Conservation (phyloP, 1,284 basidiomycete species). For the Cryptococcus depauperatus region DNA sequence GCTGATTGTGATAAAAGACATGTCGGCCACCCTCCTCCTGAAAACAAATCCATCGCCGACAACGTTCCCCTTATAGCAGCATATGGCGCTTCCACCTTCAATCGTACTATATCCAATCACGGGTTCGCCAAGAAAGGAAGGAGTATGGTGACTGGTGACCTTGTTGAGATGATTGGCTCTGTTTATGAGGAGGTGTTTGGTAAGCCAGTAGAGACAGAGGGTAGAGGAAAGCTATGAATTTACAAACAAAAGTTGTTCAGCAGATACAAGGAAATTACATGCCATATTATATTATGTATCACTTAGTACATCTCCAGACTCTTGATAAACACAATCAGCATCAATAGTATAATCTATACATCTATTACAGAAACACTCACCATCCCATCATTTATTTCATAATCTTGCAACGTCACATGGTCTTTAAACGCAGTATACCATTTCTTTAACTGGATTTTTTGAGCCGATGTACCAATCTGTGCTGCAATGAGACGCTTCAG, state of each 20-base stretch:
- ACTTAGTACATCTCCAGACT: slow-evolving; percentile 80
- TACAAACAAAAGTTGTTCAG: slow-evolving; percentile 4
- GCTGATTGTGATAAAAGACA: slow-evolving; percentile 10
- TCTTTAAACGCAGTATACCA: slow-evolving; percentile 94
- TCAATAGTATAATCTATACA: slow-evolving; percentile 6
- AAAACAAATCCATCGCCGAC: slow-evolving; percentile 47
- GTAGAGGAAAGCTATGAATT: slow-evolving; percentile 1
- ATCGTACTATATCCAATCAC: slow-evolving; percentile 65
- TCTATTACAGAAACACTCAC: slow-evolving; percentile 21
- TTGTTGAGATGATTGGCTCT: slow-evolving; percentile 65
- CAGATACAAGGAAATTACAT: slow-evolving; percentile 1
- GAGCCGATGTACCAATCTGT: slow-evolving; percentile 78
- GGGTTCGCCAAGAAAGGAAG: slow-evolving; percentile 71
- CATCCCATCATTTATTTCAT: slow-evolving; percentile 91
- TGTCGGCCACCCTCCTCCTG: slow-evolving; percentile 51
- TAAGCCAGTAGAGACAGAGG: slow-evolving; percentile 10
- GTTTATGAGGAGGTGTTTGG: slow-evolving; percentile 70
- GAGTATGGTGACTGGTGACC: slow-evolving; percentile 81
- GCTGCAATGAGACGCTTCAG: slow-evolving; percentile 94
- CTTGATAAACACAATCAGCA: slow-evolving; percentile 14
- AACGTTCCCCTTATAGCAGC: slow-evolving; percentile 74
- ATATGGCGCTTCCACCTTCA: slow-evolving; percentile 79
- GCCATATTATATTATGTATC: neutral
- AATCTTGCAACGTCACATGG: slow-evolving; percentile 87
- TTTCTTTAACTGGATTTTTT: slow-evolving; percentile 93